Evolutionary conservation across 225 moss, liverwort and hornwort species (phyloP).

Genomic region (Physcomitrium patens): DNA sequence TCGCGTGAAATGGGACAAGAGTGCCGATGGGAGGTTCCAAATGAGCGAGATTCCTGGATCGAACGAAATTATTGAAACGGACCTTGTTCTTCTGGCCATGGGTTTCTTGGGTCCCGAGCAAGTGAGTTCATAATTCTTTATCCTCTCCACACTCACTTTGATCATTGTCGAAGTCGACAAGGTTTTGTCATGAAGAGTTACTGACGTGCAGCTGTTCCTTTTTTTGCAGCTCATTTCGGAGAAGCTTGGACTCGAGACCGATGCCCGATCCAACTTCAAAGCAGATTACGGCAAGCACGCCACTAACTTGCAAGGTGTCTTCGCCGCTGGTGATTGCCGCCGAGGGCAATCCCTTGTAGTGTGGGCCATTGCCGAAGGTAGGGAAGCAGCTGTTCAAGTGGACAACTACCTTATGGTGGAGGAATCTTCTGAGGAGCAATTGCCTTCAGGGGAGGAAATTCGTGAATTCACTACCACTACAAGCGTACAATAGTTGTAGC

Average conservation of each 20-base stretch:
- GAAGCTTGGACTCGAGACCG: constrained; percentile 55
- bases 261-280: constrained; percentile 70
- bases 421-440: not conserved
- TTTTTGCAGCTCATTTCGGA: constrained; percentile 63
- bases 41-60: constrained; percentile 62
- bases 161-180: not conserved
- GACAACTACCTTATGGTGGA: constrained; percentile 56
- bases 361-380: constrained; percentile 71
- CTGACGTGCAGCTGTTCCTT: not conserved
- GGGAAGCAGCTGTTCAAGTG: constrained; percentile 59
- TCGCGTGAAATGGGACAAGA: constrained; percentile 58
- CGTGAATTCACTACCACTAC: constrained; percentile 21
- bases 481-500: constrained; percentile 3
- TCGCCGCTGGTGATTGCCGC: constrained; percentile 70
- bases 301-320: constrained; percentile 62
- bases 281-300: constrained; percentile 56
- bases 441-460: constrained; percentile 28
- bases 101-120: constrained; percentile 73
- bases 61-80: constrained; percentile 54
- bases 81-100: constrained; percentile 61
- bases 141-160: not conserved
- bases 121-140: constrained; percentile 30
- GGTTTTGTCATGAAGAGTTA: not conserved
- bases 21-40: constrained; percentile 48
- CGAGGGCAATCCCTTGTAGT: constrained; percentile 70